Percentiles rank a stretch among this genome's conserved stretches.
These are phyloP conservation scores for Hyparrhenia diplandra DNA, from an alignment of 176 grass and related monocot species.

Conservation along the genomic window DNA sequence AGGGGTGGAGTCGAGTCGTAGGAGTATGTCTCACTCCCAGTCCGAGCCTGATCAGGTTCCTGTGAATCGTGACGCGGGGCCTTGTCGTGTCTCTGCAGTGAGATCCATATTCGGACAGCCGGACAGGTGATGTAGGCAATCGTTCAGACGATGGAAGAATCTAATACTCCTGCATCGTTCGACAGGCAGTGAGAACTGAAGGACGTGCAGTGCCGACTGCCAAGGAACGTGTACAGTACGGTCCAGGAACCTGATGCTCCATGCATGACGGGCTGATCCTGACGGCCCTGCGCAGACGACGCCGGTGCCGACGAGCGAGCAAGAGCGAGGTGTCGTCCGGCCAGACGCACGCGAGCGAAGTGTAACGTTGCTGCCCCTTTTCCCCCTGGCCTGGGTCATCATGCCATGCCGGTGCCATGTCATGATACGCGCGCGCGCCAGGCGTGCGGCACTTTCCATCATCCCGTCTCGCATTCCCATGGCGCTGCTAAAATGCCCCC, in stretches of 20 bases:
- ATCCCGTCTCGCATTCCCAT: conserved; percentile 29
- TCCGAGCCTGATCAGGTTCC: background rate
- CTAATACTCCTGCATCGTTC: too few species aligned
- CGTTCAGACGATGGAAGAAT: background rate
- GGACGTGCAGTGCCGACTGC: background rate
- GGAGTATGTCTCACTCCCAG: background rate
- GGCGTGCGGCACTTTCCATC: conserved; percentile 26
- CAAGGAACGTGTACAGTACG: too few species aligned
- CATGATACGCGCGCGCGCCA: conserved; percentile 1
- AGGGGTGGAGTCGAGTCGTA: too few species aligned
- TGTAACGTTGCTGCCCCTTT: background rate
- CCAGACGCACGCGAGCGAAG: background rate
- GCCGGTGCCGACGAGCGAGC: background rate
- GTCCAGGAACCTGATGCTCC: background rate
- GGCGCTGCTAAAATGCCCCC: background rate
- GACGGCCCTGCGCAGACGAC: background rate
- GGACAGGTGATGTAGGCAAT: too few species aligned
- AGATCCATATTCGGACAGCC: background rate
- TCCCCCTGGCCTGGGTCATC: too few species aligned
- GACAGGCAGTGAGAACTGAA: background rate
- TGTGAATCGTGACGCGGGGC: background rate
- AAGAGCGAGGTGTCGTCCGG: background rate
- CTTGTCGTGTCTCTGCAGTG: background rate
- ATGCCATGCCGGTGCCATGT: background rate
- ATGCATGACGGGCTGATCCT: background rate